Evolutionary conservation across 495 filamentous ascomycete genomes (phyloP), one percentile per base, ranked within the genome.

Genomic region (Zalerion maritima): DNA sequence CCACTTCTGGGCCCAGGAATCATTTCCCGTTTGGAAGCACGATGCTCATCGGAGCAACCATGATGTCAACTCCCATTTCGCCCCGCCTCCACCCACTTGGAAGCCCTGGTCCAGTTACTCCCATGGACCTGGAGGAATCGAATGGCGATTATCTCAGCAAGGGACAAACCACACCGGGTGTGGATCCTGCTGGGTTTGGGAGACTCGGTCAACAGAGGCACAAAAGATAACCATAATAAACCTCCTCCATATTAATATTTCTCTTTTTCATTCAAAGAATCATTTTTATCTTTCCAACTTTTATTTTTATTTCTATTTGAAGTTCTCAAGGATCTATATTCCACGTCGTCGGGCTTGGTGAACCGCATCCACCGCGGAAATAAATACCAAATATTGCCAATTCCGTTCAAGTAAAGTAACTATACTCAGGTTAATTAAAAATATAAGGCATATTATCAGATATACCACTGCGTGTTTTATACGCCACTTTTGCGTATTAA

Each of bases 71-170:
- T 36, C 63, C 78, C 20, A 55, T 56, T 7, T 73, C 73, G 13
- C 81, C 81, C 5, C 57, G 70, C 11, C 46, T 89, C 19, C 58
- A 58, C 14, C 81, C 81, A 2, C 58, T 79, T 3, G 68, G 69
- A n/a, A 81, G 76, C 24, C 78, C 80, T 1, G 79, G 79, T 0
- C 78, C 78, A 0, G 78, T 86, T 21, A 86, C 81, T 2, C 81
- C 81, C 0, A 62, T 89, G 47, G 67, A 69, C 2, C 49, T 89
- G 17, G 78, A 83, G 40, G 64, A 59, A 5, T 41, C 28, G 8
- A 24, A 57, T 5, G 56, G 59, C 21, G 60, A 65, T 21, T 78
- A 74, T 21, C 40, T 78, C 8, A 50, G 57, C 22, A 50, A 57
- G 3, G 58, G 64, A 6, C 39, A 47, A 18, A 29, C 41, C 16